Evolutionary conservation across 768 basidiomycete genomes (phyloP), one percentile per base, ranked within the genome.

Genomic region (Plicaturopsis crispa): DNA sequence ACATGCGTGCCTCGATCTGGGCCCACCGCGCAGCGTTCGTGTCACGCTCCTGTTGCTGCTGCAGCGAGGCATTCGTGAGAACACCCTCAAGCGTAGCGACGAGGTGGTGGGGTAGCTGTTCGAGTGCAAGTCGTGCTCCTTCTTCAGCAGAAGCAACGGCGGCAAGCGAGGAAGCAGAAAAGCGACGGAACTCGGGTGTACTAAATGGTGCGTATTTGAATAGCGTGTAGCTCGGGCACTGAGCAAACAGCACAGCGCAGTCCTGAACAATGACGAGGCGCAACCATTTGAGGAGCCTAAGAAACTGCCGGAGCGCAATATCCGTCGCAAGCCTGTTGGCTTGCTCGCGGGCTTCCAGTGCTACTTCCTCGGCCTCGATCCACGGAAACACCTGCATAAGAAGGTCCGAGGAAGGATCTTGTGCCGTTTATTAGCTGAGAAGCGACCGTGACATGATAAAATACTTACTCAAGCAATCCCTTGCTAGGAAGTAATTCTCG

Each of bases 341-440:
- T 6, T 19, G 16, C 6, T 31, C 3, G 2, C 37, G 24, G 12
- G 41, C 37, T 10, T 17, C 21, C 30, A 46, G 44, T 1, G 50
- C 48, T 1, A 6, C 16, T 13, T 45, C 35, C 40, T 56, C 50
- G 0, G 32, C 32, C 26, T 60, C 56, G 18, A 53, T 36, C 55
- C 54, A 60, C 2, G 57, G 57, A 38, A 60, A 61, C 1, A 61
- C 19, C 13, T 14, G 2, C 3, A 3, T 2, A 3, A 52, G 23
- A 1, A 53, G 43, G 1, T 44, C 37, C 1, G 8, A 1, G 1
- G 51, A 46, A 5, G 51, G 51, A 4, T 43, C 55, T 54, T 33
- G 7, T 11, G 30, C 1, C 8, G 16, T n/a, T n/a, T n/a, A n/a
- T n/a, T n/a, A 18, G 11, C 23, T n/a, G 24, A n/a, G n/a, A n/a